Evolutionary conservation across 306 rosid genomes (phyloP).

Genomic region (Dalbergia cultrata): DNA sequence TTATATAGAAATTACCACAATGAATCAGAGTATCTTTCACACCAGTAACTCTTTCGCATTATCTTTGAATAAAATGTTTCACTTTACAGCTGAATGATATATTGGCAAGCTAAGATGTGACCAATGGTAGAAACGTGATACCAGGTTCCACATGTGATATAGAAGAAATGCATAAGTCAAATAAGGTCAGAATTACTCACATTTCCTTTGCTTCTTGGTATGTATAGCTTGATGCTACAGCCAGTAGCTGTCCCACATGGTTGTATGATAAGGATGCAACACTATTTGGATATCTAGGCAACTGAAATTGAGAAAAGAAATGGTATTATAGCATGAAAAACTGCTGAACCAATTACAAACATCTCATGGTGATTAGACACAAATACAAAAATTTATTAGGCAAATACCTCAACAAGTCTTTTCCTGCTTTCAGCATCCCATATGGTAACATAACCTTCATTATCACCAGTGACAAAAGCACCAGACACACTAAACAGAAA

Average conservation of each 20-base stretch:
- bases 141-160: conserved; percentile 3
- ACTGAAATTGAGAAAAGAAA: conserved; percentile 54
- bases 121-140: neutral
- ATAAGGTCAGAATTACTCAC: conserved; percentile 52
- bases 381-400: neutral
- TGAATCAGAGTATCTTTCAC: neutral
- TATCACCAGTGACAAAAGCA: conserved; percentile 79
- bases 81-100: neutral
- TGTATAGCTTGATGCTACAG: conserved; percentile 86
- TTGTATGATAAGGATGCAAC: conserved; percentile 80
- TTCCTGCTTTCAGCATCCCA: conserved; percentile 77
- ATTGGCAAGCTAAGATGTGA: neutral
- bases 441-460: conserved; percentile 72
- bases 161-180: conserved; percentile 26
- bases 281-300: conserved; percentile 76
- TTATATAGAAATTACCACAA: conserved; percentile 3
- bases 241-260: conserved; percentile 72
- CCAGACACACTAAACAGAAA: conserved; percentile 62
- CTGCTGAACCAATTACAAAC: conserved; percentile 3
- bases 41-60: neutral
- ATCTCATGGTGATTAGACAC: neutral
- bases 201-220: conserved; percentile 80
- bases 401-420: conserved; percentile 74
- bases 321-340: conserved; percentile 24
- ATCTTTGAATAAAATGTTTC: neutral